phyloP scores from a whole-genome alignment of 306 rosid species.

The Carpinus fangiana region DNA sequence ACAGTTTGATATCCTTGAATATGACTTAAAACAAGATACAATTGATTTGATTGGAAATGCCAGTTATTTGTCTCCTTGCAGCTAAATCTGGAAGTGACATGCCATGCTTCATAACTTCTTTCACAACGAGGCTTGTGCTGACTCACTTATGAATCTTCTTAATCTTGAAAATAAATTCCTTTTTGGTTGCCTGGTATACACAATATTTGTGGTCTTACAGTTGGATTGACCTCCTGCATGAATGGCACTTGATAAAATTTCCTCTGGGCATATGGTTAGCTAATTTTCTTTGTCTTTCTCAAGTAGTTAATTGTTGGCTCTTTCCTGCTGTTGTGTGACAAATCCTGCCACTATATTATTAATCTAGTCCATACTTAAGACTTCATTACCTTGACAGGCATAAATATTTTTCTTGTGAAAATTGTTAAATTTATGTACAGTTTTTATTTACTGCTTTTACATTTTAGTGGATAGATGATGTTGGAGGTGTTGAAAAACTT shows the following conservation, averaged over 20 bases:
- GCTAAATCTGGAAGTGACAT: neutral
- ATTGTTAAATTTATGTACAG: constrained; percentile 17
- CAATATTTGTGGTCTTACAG: neutral
- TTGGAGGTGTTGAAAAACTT: constrained; percentile 81
- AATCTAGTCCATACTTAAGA: neutral
- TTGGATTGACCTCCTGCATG: neutral
- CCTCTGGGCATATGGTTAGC: neutral
- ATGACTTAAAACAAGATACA: no score
- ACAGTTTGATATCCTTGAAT: no score
- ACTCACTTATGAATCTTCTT: no score
- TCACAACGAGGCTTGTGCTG: neutral
- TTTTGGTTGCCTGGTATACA: neutral
- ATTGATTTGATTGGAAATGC: no score
- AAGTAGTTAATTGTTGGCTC: neutral
- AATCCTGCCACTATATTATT: neutral
- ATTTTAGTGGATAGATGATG: constrained; percentile 82
- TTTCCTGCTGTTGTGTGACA: neutral
- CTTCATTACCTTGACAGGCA: neutral
- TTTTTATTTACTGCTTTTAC: constrained; percentile 25
- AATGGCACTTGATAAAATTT: neutral
- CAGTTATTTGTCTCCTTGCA: neutral
- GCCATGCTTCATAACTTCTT: neutral
- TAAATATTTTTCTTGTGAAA: constrained; percentile 5
- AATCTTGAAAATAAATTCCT: neutral
- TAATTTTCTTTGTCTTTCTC: neutral